Conservation (phyloP, 768 basidiomycete genomes). For the Xerocomus potaroensis region DNA sequence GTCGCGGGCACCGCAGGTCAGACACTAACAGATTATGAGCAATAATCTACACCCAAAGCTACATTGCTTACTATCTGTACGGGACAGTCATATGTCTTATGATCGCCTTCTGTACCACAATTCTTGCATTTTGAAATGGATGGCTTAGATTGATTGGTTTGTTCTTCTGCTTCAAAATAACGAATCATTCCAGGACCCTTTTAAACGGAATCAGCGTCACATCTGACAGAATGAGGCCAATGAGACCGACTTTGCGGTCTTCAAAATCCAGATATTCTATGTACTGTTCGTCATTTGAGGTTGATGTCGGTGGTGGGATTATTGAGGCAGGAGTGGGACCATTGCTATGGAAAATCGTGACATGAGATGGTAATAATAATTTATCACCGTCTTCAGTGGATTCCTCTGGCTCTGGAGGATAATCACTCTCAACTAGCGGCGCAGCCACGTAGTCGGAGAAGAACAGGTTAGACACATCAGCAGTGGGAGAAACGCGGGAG, state of each 20-base stretch:
- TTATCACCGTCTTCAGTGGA: constrained; percentile 13
- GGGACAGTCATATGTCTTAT: constrained; percentile 65
- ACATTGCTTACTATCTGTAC: constrained; percentile 57
- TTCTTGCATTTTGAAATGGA: constrained; percentile 64
- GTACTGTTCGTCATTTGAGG: constrained; percentile 57
- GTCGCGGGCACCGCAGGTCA: constrained; percentile 76
- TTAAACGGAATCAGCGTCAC: not conserved
- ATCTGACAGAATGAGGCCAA: not conserved
- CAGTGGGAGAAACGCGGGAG: constrained; percentile 19
- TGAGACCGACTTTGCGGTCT: constrained; percentile 46
- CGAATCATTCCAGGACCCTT: constrained; percentile 51
- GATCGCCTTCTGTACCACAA: constrained; percentile 71
- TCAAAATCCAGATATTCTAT: constrained; percentile 80
- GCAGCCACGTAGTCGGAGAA: constrained; percentile 47
- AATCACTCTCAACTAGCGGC: constrained; percentile 27
- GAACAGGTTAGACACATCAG: constrained; percentile 34
- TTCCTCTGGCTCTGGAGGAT: constrained; percentile 11
- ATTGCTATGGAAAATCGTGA: constrained; percentile 43
- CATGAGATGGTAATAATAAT: constrained; percentile 67
- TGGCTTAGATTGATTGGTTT: constrained; percentile 36
- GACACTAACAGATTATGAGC: constrained; percentile 45
- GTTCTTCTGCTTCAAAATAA: constrained; percentile 58
- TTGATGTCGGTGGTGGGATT: constrained; percentile 36
- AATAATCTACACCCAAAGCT: not conserved
- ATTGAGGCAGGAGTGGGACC: constrained; percentile 42